Evolutionary conservation across 1,284 basidiomycete species (phyloP), one percentile per base, ranked within the genome.

Genomic region (Cystobasidium pallidum): DNA sequence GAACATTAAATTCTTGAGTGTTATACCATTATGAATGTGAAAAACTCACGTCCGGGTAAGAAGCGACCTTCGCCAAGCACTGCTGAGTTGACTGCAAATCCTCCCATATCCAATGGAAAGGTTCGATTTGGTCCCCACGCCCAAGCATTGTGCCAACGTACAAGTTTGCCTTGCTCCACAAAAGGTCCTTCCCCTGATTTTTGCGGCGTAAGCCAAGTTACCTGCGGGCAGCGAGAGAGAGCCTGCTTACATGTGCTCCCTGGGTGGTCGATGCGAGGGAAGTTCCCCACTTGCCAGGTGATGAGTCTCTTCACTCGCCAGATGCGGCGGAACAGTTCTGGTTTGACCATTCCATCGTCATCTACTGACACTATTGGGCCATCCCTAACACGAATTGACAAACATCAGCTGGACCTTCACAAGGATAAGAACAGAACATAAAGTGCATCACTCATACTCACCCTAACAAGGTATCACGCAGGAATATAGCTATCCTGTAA

Each of bases 41-140:
- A 13, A 30, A 6, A 70, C 68, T 70, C 49, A 70, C 68, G 68
- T 21, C 58, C 58, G n/a, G 43, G 32, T 52, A 70, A 34, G 19
- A 54, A 47, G 19, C 58, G 39, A 24, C 59, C 59, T 17, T 57
- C 21, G 2, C 68, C 68, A 13, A 70, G 28, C 6, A 36, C 30
- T 7, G 68, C 43, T 2, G 68, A 70, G 28, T 70, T 70, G 59
- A 70, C 58, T 10, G 68, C 68, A 36, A 70, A 70, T n/a, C 68
- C 68, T 11, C 58, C 45, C 68, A 70, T 70, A 28, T 70, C 68
- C 30, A 70, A 28, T 4, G 68, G 68, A 54, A 70, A 70, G 26
- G 51, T 51, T 11, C 68, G 26, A n/a, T 70, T 49, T 43, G 58
- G 58, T 1, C 43, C 47, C 59, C 68, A 62, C 28, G 32, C 10